phyloP scores from a whole-genome alignment of 345 rosid species.

The Moricandia moricandioides region DNA sequence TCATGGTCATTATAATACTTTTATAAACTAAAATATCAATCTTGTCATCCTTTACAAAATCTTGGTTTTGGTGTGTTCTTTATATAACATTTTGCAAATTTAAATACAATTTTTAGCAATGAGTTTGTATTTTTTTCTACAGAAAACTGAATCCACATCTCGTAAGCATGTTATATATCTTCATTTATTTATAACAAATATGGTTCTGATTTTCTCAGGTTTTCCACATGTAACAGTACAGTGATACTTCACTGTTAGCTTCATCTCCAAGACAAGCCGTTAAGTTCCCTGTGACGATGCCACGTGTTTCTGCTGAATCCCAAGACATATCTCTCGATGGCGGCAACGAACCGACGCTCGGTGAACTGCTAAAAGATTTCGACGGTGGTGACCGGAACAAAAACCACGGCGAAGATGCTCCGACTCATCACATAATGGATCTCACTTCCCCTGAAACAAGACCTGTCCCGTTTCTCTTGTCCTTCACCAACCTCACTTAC shows the following conservation, averaged over 20 bases:
- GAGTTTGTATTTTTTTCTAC: not conserved
- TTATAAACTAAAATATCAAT: not conserved
- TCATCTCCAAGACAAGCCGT: slow-evolving; percentile 3
- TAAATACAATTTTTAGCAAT: not conserved
- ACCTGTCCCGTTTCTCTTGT: slow-evolving; percentile 59
- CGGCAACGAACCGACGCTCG: slow-evolving; percentile 50
- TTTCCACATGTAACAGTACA: not conserved
- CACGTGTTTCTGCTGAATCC: slow-evolving; percentile 27
- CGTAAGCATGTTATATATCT: not conserved
- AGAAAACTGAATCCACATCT: slow-evolving; percentile 4
- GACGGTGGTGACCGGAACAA: slow-evolving; percentile 49
- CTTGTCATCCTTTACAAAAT: not conserved
- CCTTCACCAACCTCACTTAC: slow-evolving; percentile 74
- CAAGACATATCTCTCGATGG: not conserved
- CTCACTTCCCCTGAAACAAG: slow-evolving; percentile 32
- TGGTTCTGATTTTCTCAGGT: not conserved
- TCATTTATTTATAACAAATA: not conserved
- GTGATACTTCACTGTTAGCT: not conserved
- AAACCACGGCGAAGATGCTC: slow-evolving; percentile 53
- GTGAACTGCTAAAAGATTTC: slow-evolving; percentile 57
- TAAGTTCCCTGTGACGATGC: slow-evolving; percentile 16
- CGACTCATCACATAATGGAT: slow-evolving; percentile 47
- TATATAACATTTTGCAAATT: not conserved
- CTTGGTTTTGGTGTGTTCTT: not conserved
- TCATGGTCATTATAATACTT: not conserved